These are phyloP conservation scores for Phytopythium chamaehyphon DNA, from an alignment of 352 stramenopile genomes.

Conservation along the genomic window DNA sequence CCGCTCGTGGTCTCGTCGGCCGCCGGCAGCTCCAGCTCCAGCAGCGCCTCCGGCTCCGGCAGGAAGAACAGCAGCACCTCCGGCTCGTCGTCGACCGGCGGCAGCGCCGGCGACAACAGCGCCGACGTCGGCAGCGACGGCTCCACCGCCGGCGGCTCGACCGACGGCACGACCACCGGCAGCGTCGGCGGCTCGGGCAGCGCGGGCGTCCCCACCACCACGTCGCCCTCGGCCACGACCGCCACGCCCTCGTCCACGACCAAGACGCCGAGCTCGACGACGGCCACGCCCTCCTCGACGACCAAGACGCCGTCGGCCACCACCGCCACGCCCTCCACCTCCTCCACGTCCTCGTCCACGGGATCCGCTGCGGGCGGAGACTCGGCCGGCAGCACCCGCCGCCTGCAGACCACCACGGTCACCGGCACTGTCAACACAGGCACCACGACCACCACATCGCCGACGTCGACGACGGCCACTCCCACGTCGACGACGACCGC, in stretches of 20 bases:
- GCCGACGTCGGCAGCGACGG: conserved; percentile 17
- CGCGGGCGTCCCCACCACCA: conserved; percentile 14
- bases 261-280: conserved; percentile 13
- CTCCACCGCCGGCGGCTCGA: conserved; percentile 13
- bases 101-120: conserved; percentile 11
- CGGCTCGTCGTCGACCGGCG: conserved; percentile 12
- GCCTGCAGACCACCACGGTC: background rate
- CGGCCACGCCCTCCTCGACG: conserved; percentile 9
- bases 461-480: conserved; percentile 6
- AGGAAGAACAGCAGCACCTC: conserved; percentile 9
- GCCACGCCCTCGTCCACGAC: conserved; percentile 21
- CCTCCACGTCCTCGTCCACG: conserved; percentile 4
- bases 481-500: conserved; percentile 11
- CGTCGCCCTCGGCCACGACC: conserved; percentile 15
- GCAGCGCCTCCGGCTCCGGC: conserved; percentile 15
- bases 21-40: conserved; percentile 15
- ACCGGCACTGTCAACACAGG: background rate
- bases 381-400: background rate
- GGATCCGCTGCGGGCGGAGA: too few relatives aligned
- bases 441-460: conserved; percentile 2
- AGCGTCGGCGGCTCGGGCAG: conserved; percentile 7
- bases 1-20: conserved; percentile 43
- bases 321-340: conserved; percentile 3
- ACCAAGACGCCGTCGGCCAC: conserved; percentile 9
- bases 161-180: conserved; percentile 10